Evolutionary conservation across 805 yeast species (phyloP).

Genomic region (Cephaloascus fragrans): DNA sequence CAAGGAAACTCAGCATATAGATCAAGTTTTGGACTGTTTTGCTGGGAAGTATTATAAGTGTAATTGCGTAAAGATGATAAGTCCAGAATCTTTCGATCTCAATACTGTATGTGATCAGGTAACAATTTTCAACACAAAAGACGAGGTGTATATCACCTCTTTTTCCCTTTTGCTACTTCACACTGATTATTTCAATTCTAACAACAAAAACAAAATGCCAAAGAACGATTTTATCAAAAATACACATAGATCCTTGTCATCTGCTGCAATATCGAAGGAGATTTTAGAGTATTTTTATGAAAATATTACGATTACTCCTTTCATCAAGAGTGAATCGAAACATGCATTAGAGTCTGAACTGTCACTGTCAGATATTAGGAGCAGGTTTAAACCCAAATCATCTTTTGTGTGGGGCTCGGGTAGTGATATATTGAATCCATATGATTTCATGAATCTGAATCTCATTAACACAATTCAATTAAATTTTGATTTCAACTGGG

Average conservation of each 20-base stretch:
- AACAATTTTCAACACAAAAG: conserved; percentile 9
- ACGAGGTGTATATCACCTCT: conserved; percentile 51
- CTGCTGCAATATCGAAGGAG: conserved; percentile 25
- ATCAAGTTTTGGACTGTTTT: conserved; percentile 51
- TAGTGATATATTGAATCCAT: background rate
- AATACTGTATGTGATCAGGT: background rate
- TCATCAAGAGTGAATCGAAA: background rate
- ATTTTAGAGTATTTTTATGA: conserved; percentile 52
- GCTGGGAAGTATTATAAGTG: conserved; percentile 31
- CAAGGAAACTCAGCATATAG: conserved; percentile 68
- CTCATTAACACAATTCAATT: background rate
- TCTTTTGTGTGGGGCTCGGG: background rate
- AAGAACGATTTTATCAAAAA: conserved; percentile 51
- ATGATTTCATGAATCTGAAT: background rate
- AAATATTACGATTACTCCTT: conserved; percentile 34
- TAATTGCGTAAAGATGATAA: background rate
- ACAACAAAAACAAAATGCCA: conserved; percentile 59
- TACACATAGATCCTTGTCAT: conserved; percentile 22
- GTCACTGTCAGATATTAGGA: background rate
- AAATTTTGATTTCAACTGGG: background rate
- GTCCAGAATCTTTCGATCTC: background rate
- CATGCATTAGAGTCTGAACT: background rate
- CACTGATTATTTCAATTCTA: conserved; percentile 63
- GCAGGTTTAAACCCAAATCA: background rate
- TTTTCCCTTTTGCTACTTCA: conserved; percentile 65